phyloP scores from a whole-genome alignment of 768 basidiomycete genomes.

The Boletus sp. region DNA sequence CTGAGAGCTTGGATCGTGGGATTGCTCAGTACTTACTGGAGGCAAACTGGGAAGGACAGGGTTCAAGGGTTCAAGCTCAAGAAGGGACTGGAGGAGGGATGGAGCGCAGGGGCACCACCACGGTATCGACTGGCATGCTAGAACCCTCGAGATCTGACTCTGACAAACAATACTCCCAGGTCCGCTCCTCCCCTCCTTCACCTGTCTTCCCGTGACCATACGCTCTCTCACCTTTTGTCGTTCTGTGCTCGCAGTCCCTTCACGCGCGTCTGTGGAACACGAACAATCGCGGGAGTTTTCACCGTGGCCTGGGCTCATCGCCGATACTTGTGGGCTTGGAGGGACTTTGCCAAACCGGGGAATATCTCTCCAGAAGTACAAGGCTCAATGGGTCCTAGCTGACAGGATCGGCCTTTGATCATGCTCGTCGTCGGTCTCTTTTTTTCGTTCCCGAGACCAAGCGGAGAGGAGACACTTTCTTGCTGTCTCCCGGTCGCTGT shows the following conservation, averaged over 20 bases:
- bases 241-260: constrained; percentile 85
- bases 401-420: neutral
- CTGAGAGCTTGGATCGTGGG: constrained; percentile 83
- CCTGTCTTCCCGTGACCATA: constrained; percentile 65
- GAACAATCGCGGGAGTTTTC: constrained; percentile 69
- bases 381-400: neutral
- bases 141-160: neutral
- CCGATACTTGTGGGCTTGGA: constrained; percentile 48
- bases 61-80: constrained; percentile 37
- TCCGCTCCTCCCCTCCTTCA: constrained; percentile 74
- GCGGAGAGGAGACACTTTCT: neutral
- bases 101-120: constrained; percentile 2
- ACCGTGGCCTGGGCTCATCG: constrained; percentile 58
- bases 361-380: constrained; percentile 55
- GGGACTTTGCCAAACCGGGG: constrained; percentile 76
- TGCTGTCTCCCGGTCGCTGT: neutral
- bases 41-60: constrained; percentile 70
- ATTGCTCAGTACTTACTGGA: constrained; percentile 61
- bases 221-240: constrained; percentile 84
- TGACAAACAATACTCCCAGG: constrained; percentile 73
- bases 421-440: neutral
- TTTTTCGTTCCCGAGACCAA: neutral
- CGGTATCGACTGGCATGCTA: constrained; percentile 14
- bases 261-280: constrained; percentile 64
- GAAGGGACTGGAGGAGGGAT: constrained; percentile 40